phyloP scores from a whole-genome alignment of 2,329 filamentous ascomycete species.

The Leptographium procerum region DNA sequence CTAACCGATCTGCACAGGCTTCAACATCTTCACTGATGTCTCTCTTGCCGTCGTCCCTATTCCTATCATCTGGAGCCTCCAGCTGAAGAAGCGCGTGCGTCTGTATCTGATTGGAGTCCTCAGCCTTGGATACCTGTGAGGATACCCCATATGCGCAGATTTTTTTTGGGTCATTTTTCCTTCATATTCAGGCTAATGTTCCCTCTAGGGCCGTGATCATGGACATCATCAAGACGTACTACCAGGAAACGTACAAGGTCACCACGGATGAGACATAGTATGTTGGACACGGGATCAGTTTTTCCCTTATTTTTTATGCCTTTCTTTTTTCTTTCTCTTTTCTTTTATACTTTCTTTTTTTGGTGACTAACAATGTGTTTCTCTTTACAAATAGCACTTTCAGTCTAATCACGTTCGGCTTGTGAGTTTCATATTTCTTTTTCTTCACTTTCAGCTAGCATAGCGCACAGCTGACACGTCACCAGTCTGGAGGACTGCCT shows the following conservation, averaged over 20 bases:
- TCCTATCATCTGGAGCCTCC: slow-evolving; percentile 28
- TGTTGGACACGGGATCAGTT: neutral
- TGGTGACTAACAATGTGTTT: neutral
- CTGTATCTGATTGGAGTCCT: slow-evolving; percentile 29
- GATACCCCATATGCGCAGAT: neutral
- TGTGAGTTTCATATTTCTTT: neutral
- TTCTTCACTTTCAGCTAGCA: no score
- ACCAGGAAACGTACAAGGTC: slow-evolving; percentile 22
- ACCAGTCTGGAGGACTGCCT: slow-evolving; percentile 28
- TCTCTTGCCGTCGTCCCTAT: slow-evolving; percentile 30
- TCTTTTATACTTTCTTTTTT: no score
- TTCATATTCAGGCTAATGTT: neutral
- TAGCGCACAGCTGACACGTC: neutral
- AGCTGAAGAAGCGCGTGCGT: slow-evolving; percentile 24
- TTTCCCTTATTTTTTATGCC: no score
- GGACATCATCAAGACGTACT: slow-evolving; percentile 26
- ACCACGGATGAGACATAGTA: slow-evolving; percentile 23
- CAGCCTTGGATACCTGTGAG: slow-evolving; percentile 30
- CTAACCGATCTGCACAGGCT: slow-evolving; percentile 12
- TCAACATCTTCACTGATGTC: slow-evolving; percentile 31
- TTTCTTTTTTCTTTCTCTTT: no score
- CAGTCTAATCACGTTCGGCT: neutral
- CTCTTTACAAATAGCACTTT: neutral
- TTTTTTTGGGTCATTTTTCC: no score
- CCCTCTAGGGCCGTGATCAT: slow-evolving; percentile 24